These are phyloP conservation scores for Samsoniella hepiali DNA, from an alignment of 2,329 filamentous ascomycete species.

Conservation along the genomic window DNA sequence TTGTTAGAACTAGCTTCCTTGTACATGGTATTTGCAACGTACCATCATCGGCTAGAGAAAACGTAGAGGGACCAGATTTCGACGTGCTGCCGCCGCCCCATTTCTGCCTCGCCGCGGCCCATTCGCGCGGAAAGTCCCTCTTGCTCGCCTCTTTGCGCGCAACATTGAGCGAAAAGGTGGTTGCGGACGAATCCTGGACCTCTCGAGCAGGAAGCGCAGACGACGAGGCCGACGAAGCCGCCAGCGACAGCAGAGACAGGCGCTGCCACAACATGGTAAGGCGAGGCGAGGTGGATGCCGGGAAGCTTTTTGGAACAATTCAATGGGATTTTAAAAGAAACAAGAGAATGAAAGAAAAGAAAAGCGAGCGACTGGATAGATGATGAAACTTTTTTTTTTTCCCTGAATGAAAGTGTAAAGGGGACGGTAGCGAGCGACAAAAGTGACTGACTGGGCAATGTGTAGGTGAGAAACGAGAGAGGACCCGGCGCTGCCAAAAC, in stretches of 20 bases:
- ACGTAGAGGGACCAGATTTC: conserved; percentile 21
- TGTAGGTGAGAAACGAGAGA: neutral
- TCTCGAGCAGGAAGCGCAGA: conserved; percentile 19
- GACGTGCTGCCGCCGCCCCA: conserved; percentile 32
- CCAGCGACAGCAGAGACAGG: conserved; percentile 19
- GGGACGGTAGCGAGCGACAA: neutral
- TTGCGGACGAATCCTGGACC: neutral
- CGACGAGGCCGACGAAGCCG: conserved; percentile 21
- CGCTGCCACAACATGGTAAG: conserved; percentile 8
- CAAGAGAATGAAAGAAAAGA: neutral
- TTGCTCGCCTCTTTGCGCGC: conserved; percentile 23
- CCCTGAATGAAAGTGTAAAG: neutral
- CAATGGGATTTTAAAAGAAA: neutral
- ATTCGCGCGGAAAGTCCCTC: conserved; percentile 34
- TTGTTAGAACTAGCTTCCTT: neutral
- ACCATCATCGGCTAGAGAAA: conserved; percentile 33
- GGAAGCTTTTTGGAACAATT: neutral
- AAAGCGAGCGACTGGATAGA: neutral
- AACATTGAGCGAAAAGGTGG: conserved; percentile 31
- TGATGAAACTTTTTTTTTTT: neutral
- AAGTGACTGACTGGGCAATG: neutral
- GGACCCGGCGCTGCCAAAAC: neutral
- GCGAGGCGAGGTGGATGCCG: neutral
- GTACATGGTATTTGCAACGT: neutral
- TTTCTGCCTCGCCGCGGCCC: conserved; percentile 32